Evolutionary conservation across 306 rosid species (phyloP), one percentile per base, ranked within the genome.

Genomic region (Vicia faba): DNA sequence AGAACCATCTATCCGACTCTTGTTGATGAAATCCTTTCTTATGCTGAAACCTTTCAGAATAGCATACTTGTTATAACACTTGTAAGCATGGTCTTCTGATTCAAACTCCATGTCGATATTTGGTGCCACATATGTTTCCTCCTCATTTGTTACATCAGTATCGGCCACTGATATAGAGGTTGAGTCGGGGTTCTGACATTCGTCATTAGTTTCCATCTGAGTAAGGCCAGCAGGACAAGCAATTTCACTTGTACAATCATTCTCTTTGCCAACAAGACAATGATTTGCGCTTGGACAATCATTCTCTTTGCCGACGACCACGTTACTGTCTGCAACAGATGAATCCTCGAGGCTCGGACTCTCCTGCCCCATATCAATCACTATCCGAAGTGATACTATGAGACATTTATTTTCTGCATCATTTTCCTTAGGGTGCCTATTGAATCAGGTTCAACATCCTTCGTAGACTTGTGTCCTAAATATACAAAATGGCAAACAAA

Each of bases 1-100:
- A 29, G 71, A 66, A 76, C 91, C 88, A 62, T 75, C 29, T 29
- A 79, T 56, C 83, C 75, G 74, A 79, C 88, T 86, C 65, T 77
- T 86, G 70, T 86, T 86, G 48, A 86, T 78, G 49, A 81, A 86
- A 81, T 84, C 88, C 74, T 86, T 86, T 69, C 91, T 75, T 69
- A 86, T 71, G 78, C 88, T 84, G 76, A 86, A 86, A 39, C 88
- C 88, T 50, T 83, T 75, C 67, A 71, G 20, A 60, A 83, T 75
- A 61, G 88, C 91, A 75, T 81, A 81, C 64, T 74, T 68, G 69
- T 81, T 71, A 53, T 86, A 86, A 69, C 85, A 81, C 70, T 69
- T 74, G 60, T 84, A 83, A 11, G 91, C 91, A 44, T 79, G 83
- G 25, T 81, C 85, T 79, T 86, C 91, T 51, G 88, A 84, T 69